Percentiles rank a stretch among this genome's conserved stretches.
These are phyloP conservation scores for Volvox africanus DNA, from an alignment of 139 green algal species.

Conservation along the genomic window DNA sequence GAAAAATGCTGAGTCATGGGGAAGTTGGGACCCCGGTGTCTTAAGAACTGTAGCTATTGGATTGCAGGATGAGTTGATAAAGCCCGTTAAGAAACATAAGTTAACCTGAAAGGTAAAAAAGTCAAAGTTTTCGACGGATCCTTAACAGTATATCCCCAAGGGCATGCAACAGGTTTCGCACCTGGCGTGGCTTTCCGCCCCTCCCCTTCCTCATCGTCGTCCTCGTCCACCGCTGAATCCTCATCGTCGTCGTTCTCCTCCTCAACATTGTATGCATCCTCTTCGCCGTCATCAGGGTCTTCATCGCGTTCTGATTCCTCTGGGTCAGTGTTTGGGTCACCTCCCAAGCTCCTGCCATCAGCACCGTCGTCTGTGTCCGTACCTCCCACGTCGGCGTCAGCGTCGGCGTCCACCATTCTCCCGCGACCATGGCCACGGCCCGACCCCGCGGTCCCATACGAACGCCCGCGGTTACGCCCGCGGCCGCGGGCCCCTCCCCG, in stretches of 20 bases:
- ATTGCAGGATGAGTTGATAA: too few species aligned
- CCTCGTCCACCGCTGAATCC: not conserved
- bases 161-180: too few species aligned
- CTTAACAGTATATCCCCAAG: too few species aligned
- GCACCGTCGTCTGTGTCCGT: not conserved
- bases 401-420: not conserved
- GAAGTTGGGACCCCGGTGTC: too few species aligned
- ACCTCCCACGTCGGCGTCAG: not conserved
- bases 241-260: not conserved
- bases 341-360: not conserved
- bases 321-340: not conserved
- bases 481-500: not conserved
- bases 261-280: not conserved
- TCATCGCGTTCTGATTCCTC: not conserved
- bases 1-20: too few species aligned
- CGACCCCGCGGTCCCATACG: not conserved
- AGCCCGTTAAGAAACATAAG: too few species aligned
- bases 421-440: not conserved
- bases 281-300: not conserved
- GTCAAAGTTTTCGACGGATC: too few species aligned
- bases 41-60: too few species aligned
- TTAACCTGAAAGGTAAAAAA: too few species aligned
- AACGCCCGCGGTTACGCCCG: not conserved
- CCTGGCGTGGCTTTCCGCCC: not conserved
- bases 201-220: not conserved